phyloP scores from a whole-genome alignment of 2,329 filamentous ascomycete species.

The Colletotrichum spaethianum region DNA sequence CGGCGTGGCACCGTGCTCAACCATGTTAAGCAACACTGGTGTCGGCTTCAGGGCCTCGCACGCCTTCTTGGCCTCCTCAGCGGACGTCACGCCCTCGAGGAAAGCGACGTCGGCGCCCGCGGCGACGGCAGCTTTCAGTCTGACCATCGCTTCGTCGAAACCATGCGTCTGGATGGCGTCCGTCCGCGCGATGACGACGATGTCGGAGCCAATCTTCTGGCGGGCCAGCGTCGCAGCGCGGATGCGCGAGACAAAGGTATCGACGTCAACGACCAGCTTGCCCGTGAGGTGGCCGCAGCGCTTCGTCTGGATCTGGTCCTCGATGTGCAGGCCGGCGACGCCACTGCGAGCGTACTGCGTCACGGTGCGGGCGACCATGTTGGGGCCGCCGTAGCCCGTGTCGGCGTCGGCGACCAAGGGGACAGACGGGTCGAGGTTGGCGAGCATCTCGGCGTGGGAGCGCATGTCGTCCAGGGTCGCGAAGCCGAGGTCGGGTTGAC shows the following conservation, averaged over 20 bases:
- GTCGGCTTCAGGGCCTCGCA: constrained; percentile 63
- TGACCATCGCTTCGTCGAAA: constrained; percentile 67
- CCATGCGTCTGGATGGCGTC: constrained; percentile 71
- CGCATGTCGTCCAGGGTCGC: constrained; percentile 75
- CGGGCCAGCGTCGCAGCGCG: constrained; percentile 67
- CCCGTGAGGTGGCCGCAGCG: constrained; percentile 75
- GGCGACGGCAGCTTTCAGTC: constrained; percentile 64
- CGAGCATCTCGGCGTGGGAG: constrained; percentile 75
- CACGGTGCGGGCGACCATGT: constrained; percentile 68
- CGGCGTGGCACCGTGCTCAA: constrained; percentile 69
- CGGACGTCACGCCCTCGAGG: constrained; percentile 69
- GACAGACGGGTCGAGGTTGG: constrained; percentile 66
- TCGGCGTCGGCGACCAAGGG: constrained; percentile 75
- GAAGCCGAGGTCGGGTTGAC: constrained; percentile 74
- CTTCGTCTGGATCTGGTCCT: constrained; percentile 76
- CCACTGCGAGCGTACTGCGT: constrained; percentile 67
- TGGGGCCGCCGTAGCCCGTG: constrained; percentile 69
- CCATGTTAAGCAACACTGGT: constrained; percentile 71
- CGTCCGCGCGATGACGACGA: constrained; percentile 76
- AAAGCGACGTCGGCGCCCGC: constrained; percentile 73
- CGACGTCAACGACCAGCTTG: constrained; percentile 69
- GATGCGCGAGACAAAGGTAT: constrained; percentile 69
- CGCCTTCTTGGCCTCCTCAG: constrained; percentile 63
- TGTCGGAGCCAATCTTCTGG: constrained; percentile 64
- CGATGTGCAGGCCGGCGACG: constrained; percentile 73